A percentile compares a stretch with the other conserved stretches of the same genome.
These are phyloP conservation scores for Hypoxylon lienhwacheense DNA, from an alignment of 495 filamentous ascomycete genomes.

Conservation along the genomic window DNA sequence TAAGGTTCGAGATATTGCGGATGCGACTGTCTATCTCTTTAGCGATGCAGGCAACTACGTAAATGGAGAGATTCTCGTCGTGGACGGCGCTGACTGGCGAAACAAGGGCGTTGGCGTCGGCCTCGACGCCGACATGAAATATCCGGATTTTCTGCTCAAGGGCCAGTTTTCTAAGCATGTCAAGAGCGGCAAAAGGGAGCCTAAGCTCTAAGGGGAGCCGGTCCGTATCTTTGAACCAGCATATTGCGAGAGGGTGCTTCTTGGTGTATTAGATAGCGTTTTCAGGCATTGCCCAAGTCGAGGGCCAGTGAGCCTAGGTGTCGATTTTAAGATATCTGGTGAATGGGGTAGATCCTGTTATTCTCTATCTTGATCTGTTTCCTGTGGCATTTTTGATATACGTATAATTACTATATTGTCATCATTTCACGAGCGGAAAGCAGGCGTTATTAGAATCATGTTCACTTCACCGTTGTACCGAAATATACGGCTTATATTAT, in stretches of 20 bases:
- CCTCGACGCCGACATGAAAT: constrained; percentile 47
- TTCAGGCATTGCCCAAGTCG: background rate
- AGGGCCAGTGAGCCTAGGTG: background rate
- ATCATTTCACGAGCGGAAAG: too few species aligned
- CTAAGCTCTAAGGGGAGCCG: constrained; percentile 42
- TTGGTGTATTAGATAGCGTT: background rate
- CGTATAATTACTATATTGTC: too few species aligned
- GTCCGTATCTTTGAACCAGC: background rate
- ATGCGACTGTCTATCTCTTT: constrained; percentile 88
- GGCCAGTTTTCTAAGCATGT: constrained; percentile 47
- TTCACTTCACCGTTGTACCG: background rate
- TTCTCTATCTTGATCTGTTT: too few species aligned
- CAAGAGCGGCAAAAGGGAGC: constrained; percentile 44
- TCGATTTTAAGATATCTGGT: too few species aligned
- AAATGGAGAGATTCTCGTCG: constrained; percentile 75
- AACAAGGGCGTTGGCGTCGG: constrained; percentile 50
- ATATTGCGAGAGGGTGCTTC: background rate
- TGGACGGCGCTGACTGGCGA: constrained; percentile 77
- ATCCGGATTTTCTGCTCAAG: constrained; percentile 48
- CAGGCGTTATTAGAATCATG: background rate
- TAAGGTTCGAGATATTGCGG: constrained; percentile 84
- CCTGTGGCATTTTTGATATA: too few species aligned
- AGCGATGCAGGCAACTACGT: constrained; percentile 82
- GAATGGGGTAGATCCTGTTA: too few species aligned
- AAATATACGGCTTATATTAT: too few species aligned